These are phyloP conservation scores for Phaeotremella skinneri DNA, from an alignment of 768 basidiomycete genomes.

Conservation along the genomic window DNA sequence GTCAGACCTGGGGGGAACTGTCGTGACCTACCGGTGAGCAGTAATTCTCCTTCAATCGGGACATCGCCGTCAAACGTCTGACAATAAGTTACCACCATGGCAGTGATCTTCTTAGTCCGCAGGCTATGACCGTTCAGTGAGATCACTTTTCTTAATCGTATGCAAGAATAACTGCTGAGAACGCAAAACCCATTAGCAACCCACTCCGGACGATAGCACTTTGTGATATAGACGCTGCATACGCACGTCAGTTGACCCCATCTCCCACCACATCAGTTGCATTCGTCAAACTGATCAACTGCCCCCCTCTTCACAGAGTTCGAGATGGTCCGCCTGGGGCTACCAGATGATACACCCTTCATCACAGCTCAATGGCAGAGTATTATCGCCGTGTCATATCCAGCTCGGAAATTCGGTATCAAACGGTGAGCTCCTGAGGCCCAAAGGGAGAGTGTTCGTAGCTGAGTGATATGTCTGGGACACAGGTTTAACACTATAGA, in stretches of 20 bases:
- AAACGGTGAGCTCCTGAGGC: slow-evolving; percentile 74
- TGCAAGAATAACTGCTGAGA: background rate
- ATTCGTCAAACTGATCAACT: background rate
- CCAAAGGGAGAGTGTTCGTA: background rate
- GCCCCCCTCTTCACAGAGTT: slow-evolving; percentile 82
- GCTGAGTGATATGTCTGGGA: background rate
- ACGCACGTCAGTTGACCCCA: slow-evolving; percentile 52
- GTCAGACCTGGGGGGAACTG: slow-evolving; percentile 1
- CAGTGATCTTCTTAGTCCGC: slow-evolving; percentile 39
- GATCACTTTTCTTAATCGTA: slow-evolving; percentile 3
- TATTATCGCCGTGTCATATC: slow-evolving; percentile 89
- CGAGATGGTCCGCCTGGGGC: slow-evolving; percentile 75
- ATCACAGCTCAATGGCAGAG: slow-evolving; percentile 52
- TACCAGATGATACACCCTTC: slow-evolving; percentile 53
- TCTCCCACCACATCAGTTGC: background rate
- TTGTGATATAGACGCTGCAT: slow-evolving; percentile 66
- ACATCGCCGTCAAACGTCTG: background rate
- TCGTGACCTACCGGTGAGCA: slow-evolving; percentile 13
- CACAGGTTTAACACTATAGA: slow-evolving; percentile 38
- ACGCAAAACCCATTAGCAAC: slow-evolving; percentile 28
- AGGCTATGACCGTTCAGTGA: slow-evolving; percentile 44
- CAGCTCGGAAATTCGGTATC: slow-evolving; percentile 87
- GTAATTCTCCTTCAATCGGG: background rate
- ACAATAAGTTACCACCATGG: too few species aligned
- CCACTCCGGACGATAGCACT: slow-evolving; percentile 70